Evolutionary conservation across 345 rosid species (phyloP).

Genomic region (Citrus cavaleriei): DNA sequence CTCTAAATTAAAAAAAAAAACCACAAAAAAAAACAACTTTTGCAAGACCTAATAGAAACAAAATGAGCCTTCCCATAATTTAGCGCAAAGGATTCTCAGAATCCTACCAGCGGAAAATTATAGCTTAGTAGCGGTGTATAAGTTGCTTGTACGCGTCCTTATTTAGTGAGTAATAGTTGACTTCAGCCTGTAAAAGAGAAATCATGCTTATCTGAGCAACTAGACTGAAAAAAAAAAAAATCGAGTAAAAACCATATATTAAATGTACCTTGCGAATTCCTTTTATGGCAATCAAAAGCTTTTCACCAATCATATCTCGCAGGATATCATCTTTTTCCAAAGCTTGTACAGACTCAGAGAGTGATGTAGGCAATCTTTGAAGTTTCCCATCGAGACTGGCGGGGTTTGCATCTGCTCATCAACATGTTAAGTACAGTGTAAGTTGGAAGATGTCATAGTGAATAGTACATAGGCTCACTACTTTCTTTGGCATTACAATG

Average conservation of each 20-base stretch:
- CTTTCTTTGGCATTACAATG: neutral
- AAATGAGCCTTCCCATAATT: no score
- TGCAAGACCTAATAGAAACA: no score
- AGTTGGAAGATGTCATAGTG: neutral
- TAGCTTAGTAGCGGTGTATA: conserved; percentile 63
- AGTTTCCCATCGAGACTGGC: conserved; percentile 43
- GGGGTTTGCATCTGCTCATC: conserved; percentile 62
- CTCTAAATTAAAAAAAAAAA: no score
- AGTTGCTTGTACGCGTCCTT: conserved; percentile 72
- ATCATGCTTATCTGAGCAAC: neutral
- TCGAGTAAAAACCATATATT: neutral
- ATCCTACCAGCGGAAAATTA: neutral
- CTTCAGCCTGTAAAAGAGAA: conserved; percentile 52
- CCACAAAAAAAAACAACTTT: no score
- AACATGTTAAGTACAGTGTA: neutral
- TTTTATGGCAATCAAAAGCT: conserved; percentile 65
- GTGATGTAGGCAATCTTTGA: conserved; percentile 68
- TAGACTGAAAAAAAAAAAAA: neutral
- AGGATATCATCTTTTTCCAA: conserved; percentile 49
- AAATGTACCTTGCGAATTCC: conserved; percentile 79
- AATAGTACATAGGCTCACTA: neutral
- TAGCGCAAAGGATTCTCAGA: neutral
- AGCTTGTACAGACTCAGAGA: conserved; percentile 71
- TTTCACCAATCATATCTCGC: conserved; percentile 62
- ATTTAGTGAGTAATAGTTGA: conserved; percentile 52